phyloP scores from a whole-genome alignment of 1,139 yeast genomes.

The Magnusiomyces tetraspermus region DNA sequence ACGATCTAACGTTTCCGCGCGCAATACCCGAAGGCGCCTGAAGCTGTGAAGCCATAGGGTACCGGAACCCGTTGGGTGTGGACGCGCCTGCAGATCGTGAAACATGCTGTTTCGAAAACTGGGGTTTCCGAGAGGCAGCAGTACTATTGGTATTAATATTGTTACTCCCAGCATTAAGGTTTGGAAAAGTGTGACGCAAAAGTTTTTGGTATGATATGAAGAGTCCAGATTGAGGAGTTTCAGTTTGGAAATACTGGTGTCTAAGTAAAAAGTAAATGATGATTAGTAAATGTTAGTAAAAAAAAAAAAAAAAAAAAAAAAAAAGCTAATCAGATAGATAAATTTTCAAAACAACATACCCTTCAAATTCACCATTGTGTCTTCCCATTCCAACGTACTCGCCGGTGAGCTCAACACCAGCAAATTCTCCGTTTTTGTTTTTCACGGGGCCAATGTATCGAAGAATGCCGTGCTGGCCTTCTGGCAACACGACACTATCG shows the following conservation, averaged over 20 bases:
- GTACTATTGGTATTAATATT: no score
- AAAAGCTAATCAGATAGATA: background rate
- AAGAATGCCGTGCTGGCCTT: conserved; percentile 46
- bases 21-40: no score
- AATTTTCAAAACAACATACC: conserved; percentile 10
- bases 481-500: conserved; percentile 35
- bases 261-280: no score
- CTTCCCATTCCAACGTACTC: conserved; percentile 60
- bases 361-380: conserved; percentile 65
- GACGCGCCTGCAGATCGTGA: no score
- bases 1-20: no score
- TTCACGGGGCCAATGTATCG: conserved; percentile 66
- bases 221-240: conserved; percentile 19
- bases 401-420: conserved; percentile 75
- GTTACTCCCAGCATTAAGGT: no score
- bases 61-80: no score
- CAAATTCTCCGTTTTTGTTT: conserved; percentile 70
- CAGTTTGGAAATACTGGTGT: conserved; percentile 10
- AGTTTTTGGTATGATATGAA: conserved; percentile 17
- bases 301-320: no score
- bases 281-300: background rate
- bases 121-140: no score
- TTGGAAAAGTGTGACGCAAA: background rate
- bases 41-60: no score
- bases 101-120: no score